These are phyloP conservation scores for Tetradesmus lagerheimii DNA, from an alignment of 139 green algal genomes.

Conservation along the genomic window DNA sequence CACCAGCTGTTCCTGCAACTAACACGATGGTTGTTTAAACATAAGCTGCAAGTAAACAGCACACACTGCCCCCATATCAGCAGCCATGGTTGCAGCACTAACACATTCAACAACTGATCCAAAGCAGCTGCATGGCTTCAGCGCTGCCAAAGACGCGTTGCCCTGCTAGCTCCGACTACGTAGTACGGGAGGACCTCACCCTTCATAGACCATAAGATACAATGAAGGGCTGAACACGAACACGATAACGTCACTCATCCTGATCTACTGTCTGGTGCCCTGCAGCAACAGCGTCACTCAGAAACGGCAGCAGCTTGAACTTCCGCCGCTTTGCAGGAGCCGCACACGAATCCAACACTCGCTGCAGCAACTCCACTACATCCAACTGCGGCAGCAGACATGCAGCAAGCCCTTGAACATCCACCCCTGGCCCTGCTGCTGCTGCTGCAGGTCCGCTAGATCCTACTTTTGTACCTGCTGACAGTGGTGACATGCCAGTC, in stretches of 20 bases:
- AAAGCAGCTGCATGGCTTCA: no score
- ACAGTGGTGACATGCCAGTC: neutral
- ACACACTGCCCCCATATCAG: no score
- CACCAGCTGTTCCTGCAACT: no score
- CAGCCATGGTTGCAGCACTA: no score
- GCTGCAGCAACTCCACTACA: slow-evolving; percentile 42
- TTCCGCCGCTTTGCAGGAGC: neutral
- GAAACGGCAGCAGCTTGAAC: slow-evolving; percentile 33
- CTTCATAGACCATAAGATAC: no score
- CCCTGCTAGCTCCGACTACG: no score
- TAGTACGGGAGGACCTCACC: no score
- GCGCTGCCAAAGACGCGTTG: no score
- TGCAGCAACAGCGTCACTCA: neutral
- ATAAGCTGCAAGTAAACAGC: no score
- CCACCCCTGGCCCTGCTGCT: neutral
- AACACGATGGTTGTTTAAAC: no score
- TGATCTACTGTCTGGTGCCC: neutral
- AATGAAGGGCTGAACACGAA: no score
- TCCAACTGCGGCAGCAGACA: slow-evolving; percentile 43
- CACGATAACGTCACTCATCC: neutral
- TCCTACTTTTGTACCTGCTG: neutral
- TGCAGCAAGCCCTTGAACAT: neutral
- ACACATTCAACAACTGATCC: no score
- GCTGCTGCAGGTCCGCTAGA: neutral
- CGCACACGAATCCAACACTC: slow-evolving; percentile 11